Percentiles rank a stretch among this genome's conserved stretches.
phyloP scores from a whole-genome alignment of 1,284 basidiomycete genomes.

The Sporisorium graminicola region DNA sequence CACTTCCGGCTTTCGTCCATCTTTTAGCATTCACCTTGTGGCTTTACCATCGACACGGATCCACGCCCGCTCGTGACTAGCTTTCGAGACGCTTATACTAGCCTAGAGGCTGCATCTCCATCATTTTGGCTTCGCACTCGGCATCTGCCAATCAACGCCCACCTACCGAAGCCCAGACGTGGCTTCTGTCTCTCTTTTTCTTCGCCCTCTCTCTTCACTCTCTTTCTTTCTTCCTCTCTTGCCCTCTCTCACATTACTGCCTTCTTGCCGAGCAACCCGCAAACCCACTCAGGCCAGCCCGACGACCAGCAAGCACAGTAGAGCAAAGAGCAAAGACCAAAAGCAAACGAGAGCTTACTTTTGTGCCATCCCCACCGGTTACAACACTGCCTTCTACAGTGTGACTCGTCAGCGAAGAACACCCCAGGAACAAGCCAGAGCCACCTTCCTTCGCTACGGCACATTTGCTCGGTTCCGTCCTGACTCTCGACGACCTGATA shows the following conservation, averaged over 20 bases:
- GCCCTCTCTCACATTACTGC: neutral
- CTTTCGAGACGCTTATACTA: slow-evolving; percentile 13
- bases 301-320: slow-evolving; percentile 6
- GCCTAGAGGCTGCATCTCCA: slow-evolving; percentile 4
- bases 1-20: neutral
- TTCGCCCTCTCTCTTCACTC: neutral
- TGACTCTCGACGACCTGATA: neutral
- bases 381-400: neutral
- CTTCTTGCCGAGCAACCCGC: neutral
- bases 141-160: slow-evolving; percentile 44
- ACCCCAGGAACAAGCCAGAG: neutral
- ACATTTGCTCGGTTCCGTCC: neutral
- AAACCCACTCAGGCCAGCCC: neutral
- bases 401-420: neutral
- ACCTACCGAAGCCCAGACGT: slow-evolving; percentile 33
- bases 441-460: neutral
- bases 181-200: slow-evolving; percentile 6
- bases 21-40: neutral
- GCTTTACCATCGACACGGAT: slow-evolving; percentile 10
- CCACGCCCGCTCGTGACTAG: slow-evolving; percentile 21
- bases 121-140: slow-evolving; percentile 22
- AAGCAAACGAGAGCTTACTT: neutral
- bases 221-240: neutral
- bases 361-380: slow-evolving; percentile 18
- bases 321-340: slow-evolving; percentile 2